Evolutionary conservation across 371 early-diverging fungal genomes (phyloP).

Genomic region (Coemansia sp.): DNA sequence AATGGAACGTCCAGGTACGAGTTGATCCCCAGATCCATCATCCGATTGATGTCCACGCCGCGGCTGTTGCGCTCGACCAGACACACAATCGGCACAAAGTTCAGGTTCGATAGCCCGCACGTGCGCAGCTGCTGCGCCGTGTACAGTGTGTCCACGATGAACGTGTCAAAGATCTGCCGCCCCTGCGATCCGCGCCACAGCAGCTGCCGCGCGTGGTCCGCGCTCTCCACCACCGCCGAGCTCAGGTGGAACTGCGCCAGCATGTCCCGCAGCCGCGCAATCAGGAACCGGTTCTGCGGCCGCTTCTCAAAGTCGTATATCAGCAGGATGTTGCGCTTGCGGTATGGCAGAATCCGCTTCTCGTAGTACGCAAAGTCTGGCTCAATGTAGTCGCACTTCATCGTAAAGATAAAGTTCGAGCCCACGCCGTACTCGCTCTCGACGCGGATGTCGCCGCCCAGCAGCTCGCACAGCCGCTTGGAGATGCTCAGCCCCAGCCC

Average conservation of each 20-base stretch:
- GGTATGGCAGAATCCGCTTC: constrained; percentile 42
- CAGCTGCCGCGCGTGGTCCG: constrained; percentile 22
- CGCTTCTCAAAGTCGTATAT: constrained; percentile 27
- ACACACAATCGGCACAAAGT: constrained; percentile 65
- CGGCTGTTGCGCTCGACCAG: constrained; percentile 20
- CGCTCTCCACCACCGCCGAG: constrained; percentile 26
- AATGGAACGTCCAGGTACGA: constrained; percentile 65
- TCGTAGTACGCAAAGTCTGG: constrained; percentile 32
- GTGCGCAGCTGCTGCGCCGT: constrained; percentile 35
- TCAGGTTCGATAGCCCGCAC: constrained; percentile 44
- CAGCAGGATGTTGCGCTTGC: constrained; percentile 42
- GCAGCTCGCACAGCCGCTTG: constrained; percentile 68
- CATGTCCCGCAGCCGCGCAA: constrained; percentile 27
- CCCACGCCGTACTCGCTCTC: constrained; percentile 67
- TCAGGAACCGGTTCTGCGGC: constrained; percentile 13
- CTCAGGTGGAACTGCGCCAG: constrained; percentile 36
- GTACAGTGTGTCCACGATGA: constrained; percentile 35
- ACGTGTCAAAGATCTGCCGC: constrained; percentile 35
- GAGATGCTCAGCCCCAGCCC: constrained; percentile 84
- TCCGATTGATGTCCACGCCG: constrained; percentile 56
- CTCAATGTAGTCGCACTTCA: constrained; percentile 50
- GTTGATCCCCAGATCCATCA: constrained; percentile 65
- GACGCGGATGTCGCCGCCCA: constrained; percentile 81
- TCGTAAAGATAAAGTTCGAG: constrained; percentile 73
- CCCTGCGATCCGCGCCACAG: constrained; percentile 41